phyloP scores from a whole-genome alignment of 2,329 filamentous ascomycete species.

The Colletotrichum acutatum region DNA sequence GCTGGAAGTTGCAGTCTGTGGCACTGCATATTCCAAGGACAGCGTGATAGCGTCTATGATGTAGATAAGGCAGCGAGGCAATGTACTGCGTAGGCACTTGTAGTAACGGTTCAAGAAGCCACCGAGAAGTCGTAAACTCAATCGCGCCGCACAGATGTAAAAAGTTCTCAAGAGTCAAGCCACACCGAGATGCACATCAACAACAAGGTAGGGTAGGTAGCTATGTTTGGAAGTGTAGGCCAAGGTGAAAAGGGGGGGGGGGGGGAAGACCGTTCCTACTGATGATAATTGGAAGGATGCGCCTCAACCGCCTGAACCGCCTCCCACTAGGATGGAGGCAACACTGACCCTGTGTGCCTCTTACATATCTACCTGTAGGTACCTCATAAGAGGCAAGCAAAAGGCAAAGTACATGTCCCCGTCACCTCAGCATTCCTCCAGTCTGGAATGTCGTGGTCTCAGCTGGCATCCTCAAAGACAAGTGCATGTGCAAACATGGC shows the following conservation, averaged over 20 bases:
- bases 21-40: not conserved
- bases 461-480: conserved; percentile 16
- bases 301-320: not conserved
- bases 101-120: no score
- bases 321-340: not conserved
- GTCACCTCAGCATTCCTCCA: not conserved
- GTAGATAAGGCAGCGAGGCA: no score
- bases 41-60: not conserved
- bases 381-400: no score
- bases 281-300: not conserved
- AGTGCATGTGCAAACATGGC: not conserved
- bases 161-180: not conserved
- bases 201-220: not conserved
- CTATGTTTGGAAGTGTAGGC: not conserved
- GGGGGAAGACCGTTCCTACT: not conserved
- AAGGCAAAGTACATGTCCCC: not conserved
- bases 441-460: conserved; percentile 24
- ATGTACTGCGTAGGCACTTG: no score
- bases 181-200: not conserved
- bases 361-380: no score
- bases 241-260: not conserved
- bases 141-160: not conserved
- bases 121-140: no score
- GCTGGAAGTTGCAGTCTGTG: not conserved
- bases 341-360: not conserved